A percentile compares a stretch with the other conserved stretches of the same genome.
phyloP scores from a whole-genome alignment of 306 rosid species.

The Cucumis hystrix region DNA sequence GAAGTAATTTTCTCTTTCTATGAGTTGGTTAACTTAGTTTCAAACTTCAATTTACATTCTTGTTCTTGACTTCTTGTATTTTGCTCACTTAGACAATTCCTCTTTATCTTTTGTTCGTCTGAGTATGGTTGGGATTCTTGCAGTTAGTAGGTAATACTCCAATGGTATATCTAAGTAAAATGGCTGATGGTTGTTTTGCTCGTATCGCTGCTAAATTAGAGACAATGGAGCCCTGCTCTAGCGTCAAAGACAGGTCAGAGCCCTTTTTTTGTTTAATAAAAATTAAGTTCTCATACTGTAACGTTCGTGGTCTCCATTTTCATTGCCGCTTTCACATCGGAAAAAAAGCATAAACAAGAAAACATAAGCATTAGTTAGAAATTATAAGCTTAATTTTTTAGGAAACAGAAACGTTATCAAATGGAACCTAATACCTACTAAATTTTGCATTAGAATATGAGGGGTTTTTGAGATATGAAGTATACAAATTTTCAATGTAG shows the following conservation, averaged over 20 bases:
- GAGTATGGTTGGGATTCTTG: not conserved
- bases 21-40: not conserved
- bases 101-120: not conserved
- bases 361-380: not conserved
- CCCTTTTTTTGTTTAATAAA: not conserved
- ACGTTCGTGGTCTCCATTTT: not conserved
- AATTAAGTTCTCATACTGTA: not conserved
- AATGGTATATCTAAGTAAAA: conserved; percentile 47
- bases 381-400: not conserved
- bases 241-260: conserved; percentile 50
- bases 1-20: conserved; percentile 27
- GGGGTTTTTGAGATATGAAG: not conserved
- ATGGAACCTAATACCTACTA: not conserved
- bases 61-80: not conserved
- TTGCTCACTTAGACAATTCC: not conserved
- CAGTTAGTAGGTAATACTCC: conserved; percentile 62
- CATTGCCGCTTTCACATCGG: not conserved
- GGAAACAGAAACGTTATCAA: not conserved
- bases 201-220: conserved; percentile 65
- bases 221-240: conserved; percentile 55
- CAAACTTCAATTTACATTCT: not conserved
- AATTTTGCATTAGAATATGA: not conserved
- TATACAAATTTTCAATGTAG: conserved; percentile 16
- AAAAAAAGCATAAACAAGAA: not conserved
- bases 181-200: conserved; percentile 59